A percentile compares a stretch with the other conserved stretches of the same genome.
phyloP scores from a whole-genome alignment of 2,329 filamentous ascomycete species.

The Ophiostoma sp. region DNA sequence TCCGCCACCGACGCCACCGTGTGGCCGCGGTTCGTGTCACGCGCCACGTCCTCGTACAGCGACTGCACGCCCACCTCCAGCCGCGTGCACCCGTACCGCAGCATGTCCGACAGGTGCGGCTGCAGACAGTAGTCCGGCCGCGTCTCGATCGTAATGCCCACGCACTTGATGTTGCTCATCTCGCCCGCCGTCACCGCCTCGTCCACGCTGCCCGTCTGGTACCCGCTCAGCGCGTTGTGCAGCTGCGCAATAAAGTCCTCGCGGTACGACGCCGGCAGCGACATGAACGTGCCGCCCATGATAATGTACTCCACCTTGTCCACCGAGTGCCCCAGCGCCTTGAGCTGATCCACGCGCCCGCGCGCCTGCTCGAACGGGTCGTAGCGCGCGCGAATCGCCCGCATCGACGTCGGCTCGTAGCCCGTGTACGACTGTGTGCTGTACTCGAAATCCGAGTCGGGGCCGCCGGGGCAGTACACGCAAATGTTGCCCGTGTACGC shows the following conservation, averaged over 20 bases:
- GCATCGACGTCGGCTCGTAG: conserved; percentile 97
- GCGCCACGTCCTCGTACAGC: conserved; percentile 95
- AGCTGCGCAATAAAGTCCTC: conserved; percentile 93
- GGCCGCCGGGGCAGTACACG: conserved; percentile 95
- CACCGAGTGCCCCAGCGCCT: conserved; percentile 89
- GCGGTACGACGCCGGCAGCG: conserved; percentile 77
- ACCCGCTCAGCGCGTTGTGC: conserved; percentile 94
- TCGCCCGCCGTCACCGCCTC: conserved; percentile 91
- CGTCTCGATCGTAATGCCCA: conserved; percentile 97
- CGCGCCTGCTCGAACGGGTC: conserved; percentile 97
- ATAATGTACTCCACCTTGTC: conserved; percentile 99
- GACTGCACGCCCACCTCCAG: conserved; percentile 95
- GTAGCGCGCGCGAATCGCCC: conserved; percentile 91
- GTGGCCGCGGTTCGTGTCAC: conserved; percentile 94
- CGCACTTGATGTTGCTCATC: conserved; percentile 94
- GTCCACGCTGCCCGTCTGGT: conserved; percentile 89
- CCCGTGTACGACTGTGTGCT: conserved; percentile 98
- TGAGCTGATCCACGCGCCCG: conserved; percentile 93
- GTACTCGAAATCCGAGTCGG: conserved; percentile 98
- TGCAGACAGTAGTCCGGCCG: conserved; percentile 94
- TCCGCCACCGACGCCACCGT: conserved; percentile 93
- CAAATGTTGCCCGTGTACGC: conserved; percentile 98
- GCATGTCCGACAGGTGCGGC: conserved; percentile 91
- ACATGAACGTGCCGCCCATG: conserved; percentile 99
- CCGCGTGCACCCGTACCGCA: conserved; percentile 94